Conservation (phyloP, 345 rosid species). For the Dipteronia sinensis region DNA sequence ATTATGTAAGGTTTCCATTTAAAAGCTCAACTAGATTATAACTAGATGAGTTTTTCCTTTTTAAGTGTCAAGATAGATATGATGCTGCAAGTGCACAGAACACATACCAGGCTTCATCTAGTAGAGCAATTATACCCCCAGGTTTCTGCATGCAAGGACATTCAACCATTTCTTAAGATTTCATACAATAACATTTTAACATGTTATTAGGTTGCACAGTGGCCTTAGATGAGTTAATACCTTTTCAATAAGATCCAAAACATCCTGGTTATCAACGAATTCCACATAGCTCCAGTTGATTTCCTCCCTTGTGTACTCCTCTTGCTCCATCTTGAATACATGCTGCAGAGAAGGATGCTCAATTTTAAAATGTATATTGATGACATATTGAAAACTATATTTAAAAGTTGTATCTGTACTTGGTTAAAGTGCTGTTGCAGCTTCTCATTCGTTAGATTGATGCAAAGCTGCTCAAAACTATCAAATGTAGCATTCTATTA, state of each 20-base stretch:
- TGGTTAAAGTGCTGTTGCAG: constrained; percentile 82
- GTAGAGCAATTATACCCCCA: constrained; percentile 74
- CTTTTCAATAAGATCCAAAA: constrained; percentile 76
- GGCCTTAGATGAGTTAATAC: constrained; percentile 27
- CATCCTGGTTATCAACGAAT: constrained; percentile 78
- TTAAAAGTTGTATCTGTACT: constrained; percentile 35
- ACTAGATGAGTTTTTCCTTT: neutral
- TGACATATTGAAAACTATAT: neutral
- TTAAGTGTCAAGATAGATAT: neutral
- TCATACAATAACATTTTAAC: neutral
- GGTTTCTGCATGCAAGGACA: constrained; percentile 63
- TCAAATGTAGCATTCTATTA: constrained; percentile 9
- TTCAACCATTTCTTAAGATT: constrained; percentile 3
- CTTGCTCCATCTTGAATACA: constrained; percentile 84
- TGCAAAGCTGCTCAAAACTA: constrained; percentile 83
- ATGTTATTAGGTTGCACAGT: constrained; percentile 13
- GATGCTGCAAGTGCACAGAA: constrained; percentile 14
- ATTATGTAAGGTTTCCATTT: neutral
- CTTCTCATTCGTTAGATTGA: constrained; percentile 80
- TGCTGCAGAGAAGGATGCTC: constrained; percentile 46
- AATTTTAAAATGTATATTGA: neutral
- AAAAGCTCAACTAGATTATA: constrained; percentile 5
- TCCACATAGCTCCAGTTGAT: constrained; percentile 82
- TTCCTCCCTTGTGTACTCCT: constrained; percentile 68
- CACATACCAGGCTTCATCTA: constrained; percentile 80